Evolutionary conservation across 106 monocot species (phyloP).

Genomic region (Acanthochlamys bracteata): DNA sequence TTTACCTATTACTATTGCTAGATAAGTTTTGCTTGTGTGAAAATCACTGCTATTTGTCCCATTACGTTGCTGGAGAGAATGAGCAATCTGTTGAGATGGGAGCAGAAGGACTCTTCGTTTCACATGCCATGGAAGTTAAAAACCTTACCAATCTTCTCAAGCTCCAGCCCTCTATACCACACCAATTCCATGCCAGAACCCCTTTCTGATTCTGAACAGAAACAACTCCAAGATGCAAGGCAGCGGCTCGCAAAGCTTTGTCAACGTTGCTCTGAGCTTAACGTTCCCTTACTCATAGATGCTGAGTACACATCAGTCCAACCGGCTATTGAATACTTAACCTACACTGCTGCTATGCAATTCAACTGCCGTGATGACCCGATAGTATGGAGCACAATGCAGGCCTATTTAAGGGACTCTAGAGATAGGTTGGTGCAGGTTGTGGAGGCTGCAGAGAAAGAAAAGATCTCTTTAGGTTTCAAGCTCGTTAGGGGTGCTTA

Average conservation of each 20-base stretch:
- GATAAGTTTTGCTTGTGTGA: constrained; percentile 81
- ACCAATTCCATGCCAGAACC: constrained; percentile 39
- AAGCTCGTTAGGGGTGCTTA: constrained; percentile 96
- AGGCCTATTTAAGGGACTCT: constrained; percentile 71
- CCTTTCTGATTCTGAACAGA: constrained; percentile 40
- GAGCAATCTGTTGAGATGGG: constrained; percentile 72
- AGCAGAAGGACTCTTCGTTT: constrained; percentile 36
- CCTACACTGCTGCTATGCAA: constrained; percentile 37
- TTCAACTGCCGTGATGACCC: constrained; percentile 44
- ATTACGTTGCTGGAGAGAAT: constrained; percentile 63
- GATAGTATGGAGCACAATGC: constrained; percentile 72
- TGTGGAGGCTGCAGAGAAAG: constrained; percentile 41
- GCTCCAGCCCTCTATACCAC: constrained; percentile 63
- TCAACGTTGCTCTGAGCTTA: constrained; percentile 29
- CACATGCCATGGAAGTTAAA: constrained; percentile 57
- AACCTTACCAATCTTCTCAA: constrained; percentile 43
- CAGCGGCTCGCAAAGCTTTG: constrained; percentile 45
- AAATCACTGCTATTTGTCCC: constrained; percentile 86
- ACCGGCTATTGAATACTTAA: constrained; percentile 88
- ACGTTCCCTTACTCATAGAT: constrained; percentile 69
- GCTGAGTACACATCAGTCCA: constrained; percentile 96
- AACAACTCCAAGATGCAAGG: constrained; percentile 38
- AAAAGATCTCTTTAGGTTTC: constrained; percentile 49
- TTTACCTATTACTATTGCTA: constrained; percentile 19
- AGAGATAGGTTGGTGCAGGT: constrained; percentile 51